Base-by-base conservation (phyloP, 305 asterid genomes). In the Fraxinus velutina region DNA sequence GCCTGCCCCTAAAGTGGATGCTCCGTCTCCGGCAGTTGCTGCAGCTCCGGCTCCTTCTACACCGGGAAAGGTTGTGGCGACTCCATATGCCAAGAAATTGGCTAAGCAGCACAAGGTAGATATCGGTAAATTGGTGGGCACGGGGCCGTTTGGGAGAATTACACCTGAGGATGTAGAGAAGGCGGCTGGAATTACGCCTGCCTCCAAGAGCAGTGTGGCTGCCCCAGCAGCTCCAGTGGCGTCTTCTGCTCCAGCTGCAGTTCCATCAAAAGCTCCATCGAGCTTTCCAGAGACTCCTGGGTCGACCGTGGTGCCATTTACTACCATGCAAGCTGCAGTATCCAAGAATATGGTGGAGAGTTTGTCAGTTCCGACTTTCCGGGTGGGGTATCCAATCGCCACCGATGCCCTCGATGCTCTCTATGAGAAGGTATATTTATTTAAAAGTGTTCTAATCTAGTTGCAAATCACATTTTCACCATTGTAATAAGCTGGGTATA, bases 311-410 rank as follows among this genome's bases (percentile, higher is more conserved):
- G 97, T 96, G 79, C 92, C 99, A 0, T 96, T 96, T 79, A 92
- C 97, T 4, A 84, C 93, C 83, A 96, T 96, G 99, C 99, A 96
- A 85, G 84, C 89, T 77, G 99, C 97, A 0, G 98, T 96, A 19
- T 89, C 98, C 2, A 96, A 88, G 91, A 96, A 96, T 81, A 94
- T 96, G 98, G 78, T 92, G 86, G 98, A 96, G 89, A 94, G 98
- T 77, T 86, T 94, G 71, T 83, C 87, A 15, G 97, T 94, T 57
- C 99, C 99, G 1, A 92, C 98, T 19, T 96, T 96, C 81, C 89
- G 98, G 78, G 99, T 96, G 24, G 97, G 98, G 27, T 96, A 96
- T 83, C 97, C 98, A 0, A 83, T 94, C 5, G 36, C 83, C 4
- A 92, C 98, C 0, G 91, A 91, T 85, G 93, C 93, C 6, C 97